These are phyloP conservation scores for Nematocida sp. DNA, from an alignment of 371 early-diverging fungal genomes.

Conservation along the genomic window DNA sequence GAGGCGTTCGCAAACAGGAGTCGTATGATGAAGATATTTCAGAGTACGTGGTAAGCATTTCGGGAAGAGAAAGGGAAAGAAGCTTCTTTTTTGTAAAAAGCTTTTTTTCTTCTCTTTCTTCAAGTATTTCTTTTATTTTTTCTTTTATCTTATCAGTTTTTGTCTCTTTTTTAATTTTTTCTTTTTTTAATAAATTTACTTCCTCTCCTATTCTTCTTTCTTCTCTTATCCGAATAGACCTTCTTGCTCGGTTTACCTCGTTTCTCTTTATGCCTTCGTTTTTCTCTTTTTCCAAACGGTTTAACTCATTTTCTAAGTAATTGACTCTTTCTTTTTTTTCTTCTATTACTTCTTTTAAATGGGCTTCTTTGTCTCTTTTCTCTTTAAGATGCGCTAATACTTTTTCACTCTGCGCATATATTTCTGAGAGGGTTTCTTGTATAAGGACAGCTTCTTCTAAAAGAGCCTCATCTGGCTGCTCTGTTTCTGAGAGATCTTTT, in stretches of 20 bases:
- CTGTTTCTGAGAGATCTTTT: background rate
- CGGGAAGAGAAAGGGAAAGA: background rate
- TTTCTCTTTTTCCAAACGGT: slow-evolving; percentile 52
- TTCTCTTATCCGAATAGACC: slow-evolving; percentile 49
- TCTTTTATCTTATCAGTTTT: background rate
- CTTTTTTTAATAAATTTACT: slow-evolving; percentile 22
- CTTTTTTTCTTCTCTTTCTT: background rate
- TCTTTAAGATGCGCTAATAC: slow-evolving; percentile 68
- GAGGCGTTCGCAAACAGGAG: background rate
- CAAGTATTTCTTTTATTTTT: background rate
- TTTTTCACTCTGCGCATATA: slow-evolving; percentile 67
- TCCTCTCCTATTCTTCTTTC: slow-evolving; percentile 13
- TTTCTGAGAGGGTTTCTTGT: background rate
- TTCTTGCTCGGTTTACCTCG: slow-evolving; percentile 44
- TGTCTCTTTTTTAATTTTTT: slow-evolving; percentile 69
- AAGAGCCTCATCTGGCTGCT: slow-evolving; percentile 1
- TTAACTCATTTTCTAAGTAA: slow-evolving; percentile 50
- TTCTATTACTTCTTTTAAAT: slow-evolving; percentile 15
- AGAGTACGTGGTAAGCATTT: background rate
- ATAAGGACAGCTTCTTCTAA: background rate
- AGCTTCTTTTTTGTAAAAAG: background rate
- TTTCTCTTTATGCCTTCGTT: slow-evolving; percentile 33
- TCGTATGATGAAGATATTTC: background rate
- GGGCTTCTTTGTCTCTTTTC: slow-evolving; percentile 65
- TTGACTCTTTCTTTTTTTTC: slow-evolving; percentile 56